Base-by-base conservation (phyloP, 1,139 yeast genomes). In the Spathaspora sp. region DNA sequence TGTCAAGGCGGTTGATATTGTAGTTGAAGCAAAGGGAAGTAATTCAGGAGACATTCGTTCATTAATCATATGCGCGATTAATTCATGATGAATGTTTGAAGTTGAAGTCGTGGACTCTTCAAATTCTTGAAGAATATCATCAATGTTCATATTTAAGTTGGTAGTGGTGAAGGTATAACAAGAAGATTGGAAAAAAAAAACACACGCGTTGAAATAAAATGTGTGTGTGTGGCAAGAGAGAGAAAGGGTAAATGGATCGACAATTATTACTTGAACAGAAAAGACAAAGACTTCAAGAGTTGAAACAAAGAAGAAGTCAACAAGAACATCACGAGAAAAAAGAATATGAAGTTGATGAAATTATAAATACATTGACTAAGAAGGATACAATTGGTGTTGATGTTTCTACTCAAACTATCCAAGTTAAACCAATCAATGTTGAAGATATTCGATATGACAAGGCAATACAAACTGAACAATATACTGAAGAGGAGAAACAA, bases 21-120 rank as follows among this genome's bases (percentile, higher is more conserved):
- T 67, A 1, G 65, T 70, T 20, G 76, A 76, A 51, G 89, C 82
- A 59, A 86, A 91, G 0, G 86, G 88, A 33, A 91, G 69, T 11
- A 93, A 64, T 49, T 88, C 96, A 0, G 97, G 97, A 0, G 95
- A 75, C 77, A 82, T 82, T 47, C 97, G 73, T 61, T 93, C 99
- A 47, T 86, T 80, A 36, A 87, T 66, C 97, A 96, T 91, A 2
- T 83, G 81, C 33, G 73, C 75, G n/a, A 80, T 72, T 38, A 90
- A 68, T 37, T 65, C 66, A 36, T 67, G 60, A 48, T 64, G 71
- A 56, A 64, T 74, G 8, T 39, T n/a, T 1, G 47, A 25, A n/a
- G 45, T 9, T 10, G 55, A 51, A 13, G 58, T 54, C 27, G 57
- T 49, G 18, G 53, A 49, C 17, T 54, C 57, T 43, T 84, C 89